A percentile compares a stretch with the other conserved stretches of the same genome.
phyloP scores from a whole-genome alignment of 352 stramenopile species.

The Phytophthora aleatoria region DNA sequence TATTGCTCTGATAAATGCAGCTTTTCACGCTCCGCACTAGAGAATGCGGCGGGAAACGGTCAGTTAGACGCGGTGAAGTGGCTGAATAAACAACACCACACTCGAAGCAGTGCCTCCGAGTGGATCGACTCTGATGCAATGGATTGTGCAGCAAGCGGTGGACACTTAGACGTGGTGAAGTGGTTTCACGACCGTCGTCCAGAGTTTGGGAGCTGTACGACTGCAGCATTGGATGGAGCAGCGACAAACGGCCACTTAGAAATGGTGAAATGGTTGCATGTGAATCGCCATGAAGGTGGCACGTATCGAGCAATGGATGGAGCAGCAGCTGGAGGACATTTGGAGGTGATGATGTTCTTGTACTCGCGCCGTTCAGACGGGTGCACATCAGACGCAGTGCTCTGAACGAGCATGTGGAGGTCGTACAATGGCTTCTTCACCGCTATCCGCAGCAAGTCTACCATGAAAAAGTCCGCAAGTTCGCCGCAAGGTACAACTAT shows the following conservation, averaged over 20 bases:
- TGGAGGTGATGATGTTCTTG: conserved; percentile 43
- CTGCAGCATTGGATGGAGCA: conserved; percentile 38
- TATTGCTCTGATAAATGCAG: conserved; percentile 19
- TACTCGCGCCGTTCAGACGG: conserved; percentile 28
- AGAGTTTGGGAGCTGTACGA: conserved; percentile 33
- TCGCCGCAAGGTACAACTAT: conserved; percentile 38
- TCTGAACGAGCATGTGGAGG: conserved; percentile 34
- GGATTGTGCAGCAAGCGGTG: conserved; percentile 36
- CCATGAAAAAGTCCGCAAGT: conserved; percentile 33
- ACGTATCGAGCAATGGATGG: conserved; percentile 38
- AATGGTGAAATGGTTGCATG: conserved; percentile 35
- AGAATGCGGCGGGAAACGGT: conserved; percentile 23
- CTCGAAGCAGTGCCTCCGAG: conserved; percentile 1
- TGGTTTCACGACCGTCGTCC: conserved; percentile 34
- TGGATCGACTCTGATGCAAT: conserved; percentile 33
- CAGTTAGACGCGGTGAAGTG: conserved; percentile 19
- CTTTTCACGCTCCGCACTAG: conserved; percentile 17
- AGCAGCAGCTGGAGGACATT: conserved; percentile 34
- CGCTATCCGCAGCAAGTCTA: conserved; percentile 32
- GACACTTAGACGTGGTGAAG: conserved; percentile 37
- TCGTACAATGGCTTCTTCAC: conserved; percentile 41
- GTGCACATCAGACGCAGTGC: conserved; percentile 36
- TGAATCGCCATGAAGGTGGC: conserved; percentile 31
- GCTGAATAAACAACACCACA: conserved; percentile 17
- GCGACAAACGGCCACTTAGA: conserved; percentile 34